Evolutionary conservation across 2,329 filamentous ascomycete genomes (phyloP).

Genomic region (Scedosporium minutisporum): DNA sequence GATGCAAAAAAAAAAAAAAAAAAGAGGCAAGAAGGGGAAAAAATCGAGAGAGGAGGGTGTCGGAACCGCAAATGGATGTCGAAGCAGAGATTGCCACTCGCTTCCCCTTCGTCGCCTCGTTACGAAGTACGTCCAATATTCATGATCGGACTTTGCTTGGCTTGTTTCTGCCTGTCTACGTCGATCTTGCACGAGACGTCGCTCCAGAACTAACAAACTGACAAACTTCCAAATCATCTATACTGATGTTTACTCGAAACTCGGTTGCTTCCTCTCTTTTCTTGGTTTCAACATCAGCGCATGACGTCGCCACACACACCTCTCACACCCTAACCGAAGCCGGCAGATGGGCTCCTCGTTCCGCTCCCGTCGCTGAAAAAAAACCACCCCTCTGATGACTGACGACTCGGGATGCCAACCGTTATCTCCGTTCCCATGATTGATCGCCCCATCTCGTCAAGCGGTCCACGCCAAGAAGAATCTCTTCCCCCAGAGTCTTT

Average conservation of each 20-base stretch:
- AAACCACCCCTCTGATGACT: no score
- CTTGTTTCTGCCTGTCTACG: not conserved
- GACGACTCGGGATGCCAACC: not conserved
- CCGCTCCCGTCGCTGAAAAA: not conserved
- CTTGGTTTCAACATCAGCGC: not conserved
- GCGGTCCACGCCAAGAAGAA: no score
- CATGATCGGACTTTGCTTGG: not conserved
- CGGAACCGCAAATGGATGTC: no score
- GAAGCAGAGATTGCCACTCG: not conserved
- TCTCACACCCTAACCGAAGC: no score
- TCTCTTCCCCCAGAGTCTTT: no score
- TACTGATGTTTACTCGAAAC: not conserved
- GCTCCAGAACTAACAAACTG: not conserved
- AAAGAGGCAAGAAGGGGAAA: not conserved
- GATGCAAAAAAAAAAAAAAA: no score
- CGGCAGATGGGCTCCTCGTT: not conserved
- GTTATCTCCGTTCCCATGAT: not conserved
- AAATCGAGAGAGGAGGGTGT: not conserved
- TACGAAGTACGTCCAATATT: not conserved
- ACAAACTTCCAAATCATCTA: not conserved
- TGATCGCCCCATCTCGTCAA: not conserved
- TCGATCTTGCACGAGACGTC: not conserved
- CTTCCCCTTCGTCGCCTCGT: not conserved
- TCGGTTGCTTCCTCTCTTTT: not conserved
- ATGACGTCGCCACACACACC: not conserved